Evolutionary conservation across 108 stramenopile species (phyloP), one percentile per base, ranked within the genome.

Genomic region (Cyclostephanos tholiformis): DNA sequence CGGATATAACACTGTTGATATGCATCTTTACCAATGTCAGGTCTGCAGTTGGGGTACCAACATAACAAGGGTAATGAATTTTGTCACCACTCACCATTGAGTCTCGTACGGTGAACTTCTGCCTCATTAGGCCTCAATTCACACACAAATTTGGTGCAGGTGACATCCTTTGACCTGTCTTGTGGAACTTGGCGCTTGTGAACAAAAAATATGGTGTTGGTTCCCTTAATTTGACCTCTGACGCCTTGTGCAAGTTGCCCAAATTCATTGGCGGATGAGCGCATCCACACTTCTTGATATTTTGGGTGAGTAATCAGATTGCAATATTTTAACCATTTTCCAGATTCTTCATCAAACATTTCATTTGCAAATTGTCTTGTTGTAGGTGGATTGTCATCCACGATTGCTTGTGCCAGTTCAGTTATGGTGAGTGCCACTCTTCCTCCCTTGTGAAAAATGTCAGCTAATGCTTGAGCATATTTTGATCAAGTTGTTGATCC

Each of bases 1-100:
- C 60, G 4, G 49, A 52, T 2, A 67, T 52, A n/a, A 67, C 67
- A 26, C 67, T 67, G 67, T 67, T 67, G 2, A 51, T 13, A n/a
- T 4, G 25, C 0, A 38, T 19, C 55, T 67, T 55, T 14, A 35
- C 50, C 10, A 30, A 1, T 29, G 50, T 51, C 6, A 51, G 46
- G 7, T 67, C 52, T 16, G 6, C 50, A 16, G 67, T 55, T 44
- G 43, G 39, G 2, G 65, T 49, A 12, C 20, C 26, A 2, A 4
- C 4, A 0, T 48, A 43, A 6, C 46, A 43, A 49, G 41, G 23
- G 49, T 65, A 65, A 20, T 44, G 16, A 20, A 65, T 19, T 25
- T 12, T 7, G 51, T 67, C 23, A 4, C 63, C 67, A 16, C 67
- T 52, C 4, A 67, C n/a, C 43, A 14, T 51, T 67, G 52, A 67